These are phyloP conservation scores for Phytophthora nicotianae DNA, from an alignment of 352 stramenopile genomes.

Conservation along the genomic window DNA sequence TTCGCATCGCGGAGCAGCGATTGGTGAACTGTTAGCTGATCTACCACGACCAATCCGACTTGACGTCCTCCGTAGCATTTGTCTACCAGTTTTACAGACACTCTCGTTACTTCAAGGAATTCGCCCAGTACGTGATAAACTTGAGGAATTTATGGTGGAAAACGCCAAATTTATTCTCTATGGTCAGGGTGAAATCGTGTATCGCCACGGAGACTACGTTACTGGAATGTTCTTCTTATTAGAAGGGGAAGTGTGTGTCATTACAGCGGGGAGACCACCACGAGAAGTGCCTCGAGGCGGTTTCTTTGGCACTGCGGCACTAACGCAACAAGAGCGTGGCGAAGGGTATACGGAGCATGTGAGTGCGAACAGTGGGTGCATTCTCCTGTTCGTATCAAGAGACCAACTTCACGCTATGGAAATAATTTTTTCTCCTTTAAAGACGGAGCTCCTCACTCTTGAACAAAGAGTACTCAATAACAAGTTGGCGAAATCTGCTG, in stretches of 20 bases:
- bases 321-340: slow-evolving; percentile 45
- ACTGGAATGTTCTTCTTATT: slow-evolving; percentile 64
- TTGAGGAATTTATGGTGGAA: slow-evolving; percentile 55
- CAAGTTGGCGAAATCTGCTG: slow-evolving; percentile 37
- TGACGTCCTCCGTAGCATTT: slow-evolving; percentile 55
- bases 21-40: slow-evolving; percentile 51
- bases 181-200: slow-evolving; percentile 64
- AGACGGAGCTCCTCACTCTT: slow-evolving; percentile 46
- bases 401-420: slow-evolving; percentile 60
- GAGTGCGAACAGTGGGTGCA: slow-evolving; percentile 59
- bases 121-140: slow-evolving; percentile 31
- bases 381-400: slow-evolving; percentile 54
- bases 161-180: slow-evolving; percentile 60
- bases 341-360: slow-evolving; percentile 60
- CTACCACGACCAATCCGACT: slow-evolving; percentile 53
- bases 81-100: slow-evolving; percentile 49
- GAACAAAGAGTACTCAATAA: slow-evolving; percentile 48
- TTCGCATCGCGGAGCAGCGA: slow-evolving; percentile 54
- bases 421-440: slow-evolving; percentile 50
- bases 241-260: slow-evolving; percentile 57
- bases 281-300: slow-evolving; percentile 38
- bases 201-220: slow-evolving; percentile 58
- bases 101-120: slow-evolving; percentile 42
- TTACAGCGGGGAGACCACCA: slow-evolving; percentile 24
- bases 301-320: slow-evolving; percentile 57